Evolutionary conservation across 1,284 basidiomycete genomes (phyloP).

Genomic region (Puccinia brachypodii): DNA sequence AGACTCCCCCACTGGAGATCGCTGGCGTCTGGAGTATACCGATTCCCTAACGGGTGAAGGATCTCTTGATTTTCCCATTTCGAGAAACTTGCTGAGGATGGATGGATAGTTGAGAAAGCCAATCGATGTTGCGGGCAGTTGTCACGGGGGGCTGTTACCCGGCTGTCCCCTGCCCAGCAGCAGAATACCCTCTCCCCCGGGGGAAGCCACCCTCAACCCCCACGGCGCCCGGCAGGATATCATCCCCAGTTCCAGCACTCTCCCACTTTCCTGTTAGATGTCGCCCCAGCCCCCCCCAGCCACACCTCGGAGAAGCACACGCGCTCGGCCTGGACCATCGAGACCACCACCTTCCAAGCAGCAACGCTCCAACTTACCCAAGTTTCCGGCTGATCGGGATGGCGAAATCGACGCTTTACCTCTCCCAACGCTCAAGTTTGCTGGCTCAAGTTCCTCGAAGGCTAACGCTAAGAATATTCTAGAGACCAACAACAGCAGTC

Average conservation of each 20-base stretch:
- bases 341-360: conserved; percentile 4
- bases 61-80: no score
- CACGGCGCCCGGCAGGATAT: no score
- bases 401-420: neutral
- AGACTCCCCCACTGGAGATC: neutral
- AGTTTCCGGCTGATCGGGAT: neutral
- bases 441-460: neutral
- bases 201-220: no score
- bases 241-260: no score
- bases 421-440: neutral
- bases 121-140: no score
- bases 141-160: no score
- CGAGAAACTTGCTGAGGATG: no score
- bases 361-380: neutral
- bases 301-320: conserved; percentile 20
- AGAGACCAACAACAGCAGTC: neutral
- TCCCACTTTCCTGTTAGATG: no score
- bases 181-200: no score
- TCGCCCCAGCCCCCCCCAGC: neutral
- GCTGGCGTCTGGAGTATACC: neutral
- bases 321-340: neutral
- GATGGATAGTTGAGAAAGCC: no score
- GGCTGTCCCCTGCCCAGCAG: no score
- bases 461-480: neutral
- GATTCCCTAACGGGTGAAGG: neutral